Evolutionary conservation across 208 protist species (phyloP), one percentile per base, ranked within the genome.

Genomic region (Wallacemonas sp.): DNA sequence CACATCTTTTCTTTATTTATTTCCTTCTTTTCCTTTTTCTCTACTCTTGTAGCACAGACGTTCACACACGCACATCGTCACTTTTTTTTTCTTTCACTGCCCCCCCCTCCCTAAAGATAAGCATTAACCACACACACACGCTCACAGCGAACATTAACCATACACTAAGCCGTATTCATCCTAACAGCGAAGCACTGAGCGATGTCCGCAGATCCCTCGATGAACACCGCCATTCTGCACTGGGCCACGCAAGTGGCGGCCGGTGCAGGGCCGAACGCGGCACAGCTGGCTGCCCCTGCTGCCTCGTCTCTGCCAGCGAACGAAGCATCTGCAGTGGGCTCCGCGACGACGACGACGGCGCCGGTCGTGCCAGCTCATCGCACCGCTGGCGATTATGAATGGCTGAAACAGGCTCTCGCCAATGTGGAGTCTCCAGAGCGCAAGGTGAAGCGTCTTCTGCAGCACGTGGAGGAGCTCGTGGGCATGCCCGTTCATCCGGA

Each of bases 401-500:
- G 86, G 85, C 75, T 96, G 5, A 77, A 77, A 2, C 46, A 79
- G 27, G 90, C 83, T 1, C 62, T 96, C 15, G 82, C 66, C 21
- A 78, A 82, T 8, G 83, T 96, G 9, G 90, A 96, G 70, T 51
- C 82, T 2, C 86, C 90, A 1, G 86, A 96, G 70, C 73, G 84
- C 39, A 44, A 72, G 4, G 70, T 93, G 26, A 78, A 82, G 54
- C 68, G 75, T 14, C 26, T 81, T 1, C 72, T 86, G 21, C 59
- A 64, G 27, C 41, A 12, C 5, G 53, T 38, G 14, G 28, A 39
- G 26, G 38, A 64, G 59, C 59, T 39, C 59, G 5, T 14, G 8
- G 38, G 59, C 11, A 15, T 21, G 42, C 42, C 12, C 28, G 38
- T 38, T 17, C 59, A 38, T 38, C 59, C 41, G 42, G 38, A 51